Conservation (phyloP, 768 basidiomycete species). For the Zangia roseola region DNA sequence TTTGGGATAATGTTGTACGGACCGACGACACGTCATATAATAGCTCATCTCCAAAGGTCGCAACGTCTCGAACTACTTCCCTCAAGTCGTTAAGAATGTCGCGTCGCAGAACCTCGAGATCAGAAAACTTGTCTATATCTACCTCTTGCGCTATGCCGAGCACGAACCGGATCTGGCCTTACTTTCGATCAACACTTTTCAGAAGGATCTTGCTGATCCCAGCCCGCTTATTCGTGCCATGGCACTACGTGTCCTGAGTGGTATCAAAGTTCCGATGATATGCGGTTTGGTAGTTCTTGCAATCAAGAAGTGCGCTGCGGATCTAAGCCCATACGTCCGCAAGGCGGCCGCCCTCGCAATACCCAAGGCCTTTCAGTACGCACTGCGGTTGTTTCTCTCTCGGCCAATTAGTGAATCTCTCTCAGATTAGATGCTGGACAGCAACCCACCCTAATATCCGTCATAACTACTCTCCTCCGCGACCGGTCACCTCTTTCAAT, state of each 20-base stretch:
- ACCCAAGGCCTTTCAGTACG: conserved; percentile 78
- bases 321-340: conserved; percentile 92
- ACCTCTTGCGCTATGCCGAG: conserved; percentile 90
- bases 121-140: conserved; percentile 97
- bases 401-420: not conserved
- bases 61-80: conserved; percentile 91
- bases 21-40: conserved; percentile 3
- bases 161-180: conserved; percentile 93
- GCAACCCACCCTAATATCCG: conserved; percentile 64
- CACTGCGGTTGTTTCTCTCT: conserved; percentile 16
- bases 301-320: conserved; percentile 89
- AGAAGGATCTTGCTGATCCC: conserved; percentile 89
- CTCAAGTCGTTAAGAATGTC: conserved; percentile 96
- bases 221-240: conserved; percentile 95
- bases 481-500: conserved; percentile 86
- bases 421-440: conserved; percentile 73
- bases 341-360: conserved; percentile 91
- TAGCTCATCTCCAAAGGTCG: conserved; percentile 92
- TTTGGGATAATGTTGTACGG: not conserved
- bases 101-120: conserved; percentile 90
- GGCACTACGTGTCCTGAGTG: conserved; percentile 90
- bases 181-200: conserved; percentile 97
- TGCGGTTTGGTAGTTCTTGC: conserved; percentile 81
- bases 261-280: conserved; percentile 89
- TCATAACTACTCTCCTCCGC: conserved; percentile 61